These are phyloP conservation scores for Protomyces arabidopsidicola DNA, from an alignment of 1,139 yeast species.

Conservation along the genomic window DNA sequence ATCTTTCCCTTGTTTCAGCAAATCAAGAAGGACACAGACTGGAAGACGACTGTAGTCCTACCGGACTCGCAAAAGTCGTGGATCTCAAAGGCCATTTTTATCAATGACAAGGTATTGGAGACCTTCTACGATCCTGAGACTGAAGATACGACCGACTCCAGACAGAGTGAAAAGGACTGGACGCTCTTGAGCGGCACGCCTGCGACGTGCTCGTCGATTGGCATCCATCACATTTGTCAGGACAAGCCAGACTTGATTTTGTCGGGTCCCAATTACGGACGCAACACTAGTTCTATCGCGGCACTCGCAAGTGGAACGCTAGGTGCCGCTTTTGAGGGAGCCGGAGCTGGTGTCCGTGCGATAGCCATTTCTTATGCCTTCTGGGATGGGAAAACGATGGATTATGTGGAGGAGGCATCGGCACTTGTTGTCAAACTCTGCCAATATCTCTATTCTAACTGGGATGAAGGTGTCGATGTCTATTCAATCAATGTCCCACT, in stretches of 20 bases:
- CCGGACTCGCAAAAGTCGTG: slow-evolving; percentile 48
- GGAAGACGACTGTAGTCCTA: slow-evolving; percentile 55
- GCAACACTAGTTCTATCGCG: slow-evolving; percentile 85
- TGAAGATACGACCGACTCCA: slow-evolving; percentile 22
- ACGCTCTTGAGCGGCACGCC: slow-evolving; percentile 75
- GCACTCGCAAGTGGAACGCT: slow-evolving; percentile 93
- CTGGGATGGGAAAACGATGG: slow-evolving; percentile 49
- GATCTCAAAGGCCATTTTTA: slow-evolving; percentile 97
- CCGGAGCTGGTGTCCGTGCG: slow-evolving; percentile 42
- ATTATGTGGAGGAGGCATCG: slow-evolving; percentile 62
- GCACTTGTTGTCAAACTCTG: slow-evolving; percentile 60
- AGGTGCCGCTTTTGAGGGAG: slow-evolving; percentile 96
- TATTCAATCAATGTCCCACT: slow-evolving; percentile 85
- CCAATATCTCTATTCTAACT: slow-evolving; percentile 53
- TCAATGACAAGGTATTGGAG: slow-evolving; percentile 70
- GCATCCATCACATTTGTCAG: slow-evolving; percentile 64
- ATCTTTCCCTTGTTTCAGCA: slow-evolving; percentile 75
- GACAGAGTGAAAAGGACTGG: slow-evolving; percentile 64
- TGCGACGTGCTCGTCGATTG: slow-evolving; percentile 90
- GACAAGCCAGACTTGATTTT: slow-evolving; percentile 72
- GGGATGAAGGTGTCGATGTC: slow-evolving; percentile 59
- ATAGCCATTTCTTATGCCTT: slow-evolving; percentile 12
- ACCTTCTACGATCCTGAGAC: slow-evolving; percentile 48
- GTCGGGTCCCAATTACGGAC: slow-evolving; percentile 93
- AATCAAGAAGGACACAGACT: slow-evolving; percentile 58